Percentiles rank a stretch among this genome's conserved stretches.
phyloP scores from a whole-genome alignment of 2,329 filamentous ascomycete genomes.

The Simplicillium sp. region DNA sequence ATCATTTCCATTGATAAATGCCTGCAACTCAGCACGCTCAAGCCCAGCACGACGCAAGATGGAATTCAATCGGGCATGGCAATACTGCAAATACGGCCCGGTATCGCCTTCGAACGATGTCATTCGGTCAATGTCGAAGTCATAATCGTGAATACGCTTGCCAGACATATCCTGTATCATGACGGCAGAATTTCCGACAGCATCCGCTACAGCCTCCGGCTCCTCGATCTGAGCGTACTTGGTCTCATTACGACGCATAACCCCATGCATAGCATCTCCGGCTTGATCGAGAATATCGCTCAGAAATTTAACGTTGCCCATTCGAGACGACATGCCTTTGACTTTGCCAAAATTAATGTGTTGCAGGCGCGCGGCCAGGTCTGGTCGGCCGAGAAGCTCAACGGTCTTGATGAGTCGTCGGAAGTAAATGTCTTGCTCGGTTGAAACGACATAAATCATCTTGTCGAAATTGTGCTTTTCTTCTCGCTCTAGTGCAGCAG shows the following conservation, averaged over 20 bases:
- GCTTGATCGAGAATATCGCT: slow-evolving; percentile 48
- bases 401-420: slow-evolving; percentile 19
- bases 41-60: slow-evolving; percentile 16
- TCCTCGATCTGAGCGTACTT: slow-evolving; percentile 59
- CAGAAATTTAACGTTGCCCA: slow-evolving; percentile 43
- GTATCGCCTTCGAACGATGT: slow-evolving; percentile 66
- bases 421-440: slow-evolving; percentile 25
- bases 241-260: slow-evolving; percentile 54
- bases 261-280: slow-evolving; percentile 60
- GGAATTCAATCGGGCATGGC: slow-evolving; percentile 52
- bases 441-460: slow-evolving; percentile 29
- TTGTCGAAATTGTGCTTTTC: slow-evolving; percentile 33
- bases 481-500: slow-evolving; percentile 41
- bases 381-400: slow-evolving; percentile 18
- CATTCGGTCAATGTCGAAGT: slow-evolving; percentile 65
- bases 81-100: slow-evolving; percentile 64
- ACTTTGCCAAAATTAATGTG: slow-evolving; percentile 39
- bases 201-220: slow-evolving; percentile 53
- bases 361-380: slow-evolving; percentile 17
- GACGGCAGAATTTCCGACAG: slow-evolving; percentile 57
- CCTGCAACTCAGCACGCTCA: slow-evolving; percentile 5
- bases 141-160: slow-evolving; percentile 42
- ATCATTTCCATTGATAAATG: slow-evolving; percentile 7
- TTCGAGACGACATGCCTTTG: slow-evolving; percentile 29
- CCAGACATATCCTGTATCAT: slow-evolving; percentile 69